Conservation (phyloP, 345 rosid species). For the Balakata baccata region DNA sequence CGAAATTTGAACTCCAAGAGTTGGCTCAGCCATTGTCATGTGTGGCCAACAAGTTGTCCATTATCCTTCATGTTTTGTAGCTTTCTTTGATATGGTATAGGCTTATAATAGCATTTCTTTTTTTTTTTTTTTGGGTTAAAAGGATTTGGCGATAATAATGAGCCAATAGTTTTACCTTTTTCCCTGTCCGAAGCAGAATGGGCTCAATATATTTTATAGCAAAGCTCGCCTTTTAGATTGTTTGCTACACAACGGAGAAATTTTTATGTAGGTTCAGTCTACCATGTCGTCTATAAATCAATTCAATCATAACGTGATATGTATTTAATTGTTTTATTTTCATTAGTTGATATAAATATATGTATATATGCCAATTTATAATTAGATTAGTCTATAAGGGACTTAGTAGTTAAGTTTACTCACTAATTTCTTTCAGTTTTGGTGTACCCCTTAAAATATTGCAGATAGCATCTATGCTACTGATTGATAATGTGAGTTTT, state of each 20-base stretch:
- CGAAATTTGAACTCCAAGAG: slow-evolving; percentile 8
- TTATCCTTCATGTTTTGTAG: slow-evolving; percentile 1
- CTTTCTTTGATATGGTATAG: slow-evolving; percentile 21
- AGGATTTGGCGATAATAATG: slow-evolving; percentile 31
- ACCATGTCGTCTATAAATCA: too few species aligned
- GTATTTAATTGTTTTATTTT: too few species aligned
- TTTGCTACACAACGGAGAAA: too few species aligned
- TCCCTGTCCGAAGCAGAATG: slow-evolving; percentile 1
- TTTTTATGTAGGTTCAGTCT: too few species aligned
- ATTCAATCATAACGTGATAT: too few species aligned
- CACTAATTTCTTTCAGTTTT: too few species aligned
- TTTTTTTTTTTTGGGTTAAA: slow-evolving; percentile 26
- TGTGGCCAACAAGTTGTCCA: slow-evolving; percentile 5
- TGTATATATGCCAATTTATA: too few species aligned
- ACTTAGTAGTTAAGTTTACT: too few species aligned
- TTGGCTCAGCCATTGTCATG: slow-evolving; percentile 4
- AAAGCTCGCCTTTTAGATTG: not conserved
- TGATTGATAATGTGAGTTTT: not conserved
- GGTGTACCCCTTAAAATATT: not conserved
- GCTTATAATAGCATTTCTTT: slow-evolving; percentile 32
- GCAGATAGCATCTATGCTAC: not conserved
- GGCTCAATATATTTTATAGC: slow-evolving; percentile 10
- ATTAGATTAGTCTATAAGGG: too few species aligned
- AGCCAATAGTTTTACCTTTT: slow-evolving; percentile 20
- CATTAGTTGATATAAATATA: too few species aligned